Evolutionary conservation across 192 early-diverging fungal genomes (phyloP).

Genomic region (Coemansia sp.): DNA sequence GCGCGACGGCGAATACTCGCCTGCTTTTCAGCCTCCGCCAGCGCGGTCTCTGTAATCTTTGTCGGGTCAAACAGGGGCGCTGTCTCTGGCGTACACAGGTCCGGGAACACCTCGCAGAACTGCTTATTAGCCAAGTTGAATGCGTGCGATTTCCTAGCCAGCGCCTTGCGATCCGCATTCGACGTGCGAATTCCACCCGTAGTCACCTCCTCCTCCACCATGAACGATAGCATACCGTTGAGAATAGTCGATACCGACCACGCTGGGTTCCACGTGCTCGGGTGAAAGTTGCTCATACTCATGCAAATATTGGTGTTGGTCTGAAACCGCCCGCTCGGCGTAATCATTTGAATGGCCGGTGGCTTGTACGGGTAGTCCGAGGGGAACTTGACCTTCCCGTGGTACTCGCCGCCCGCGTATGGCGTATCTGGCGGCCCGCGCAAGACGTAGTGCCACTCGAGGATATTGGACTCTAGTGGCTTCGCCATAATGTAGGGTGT

Average conservation of each 20-base stretch:
- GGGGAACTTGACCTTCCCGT: constrained; percentile 89
- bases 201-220: constrained; percentile 93
- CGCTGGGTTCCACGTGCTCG: constrained; percentile 91
- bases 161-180: constrained; percentile 69
- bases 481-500: constrained; percentile 87
- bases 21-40: not conserved
- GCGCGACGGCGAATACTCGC: not conserved
- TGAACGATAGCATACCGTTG: constrained; percentile 93
- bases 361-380: constrained; percentile 95
- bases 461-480: constrained; percentile 91
- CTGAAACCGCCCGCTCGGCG: constrained; percentile 86
- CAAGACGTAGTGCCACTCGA: constrained; percentile 99
- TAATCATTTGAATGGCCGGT: constrained; percentile 79
- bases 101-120: constrained; percentile 85
- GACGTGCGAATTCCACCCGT: constrained; percentile 90
- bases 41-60: not conserved
- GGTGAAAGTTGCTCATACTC: constrained; percentile 96
- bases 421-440: constrained; percentile 94
- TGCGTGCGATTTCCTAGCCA: constrained; percentile 74
- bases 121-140: constrained; percentile 74
- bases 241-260: constrained; percentile 98
- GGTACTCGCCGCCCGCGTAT: constrained; percentile 91
- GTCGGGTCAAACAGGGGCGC: constrained; percentile 7
- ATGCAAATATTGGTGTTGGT: constrained; percentile 89
- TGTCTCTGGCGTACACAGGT: constrained; percentile 63